Evolutionary conservation across 2,329 filamentous ascomycete genomes (phyloP).

Genomic region (Diaporthe sp.): DNA sequence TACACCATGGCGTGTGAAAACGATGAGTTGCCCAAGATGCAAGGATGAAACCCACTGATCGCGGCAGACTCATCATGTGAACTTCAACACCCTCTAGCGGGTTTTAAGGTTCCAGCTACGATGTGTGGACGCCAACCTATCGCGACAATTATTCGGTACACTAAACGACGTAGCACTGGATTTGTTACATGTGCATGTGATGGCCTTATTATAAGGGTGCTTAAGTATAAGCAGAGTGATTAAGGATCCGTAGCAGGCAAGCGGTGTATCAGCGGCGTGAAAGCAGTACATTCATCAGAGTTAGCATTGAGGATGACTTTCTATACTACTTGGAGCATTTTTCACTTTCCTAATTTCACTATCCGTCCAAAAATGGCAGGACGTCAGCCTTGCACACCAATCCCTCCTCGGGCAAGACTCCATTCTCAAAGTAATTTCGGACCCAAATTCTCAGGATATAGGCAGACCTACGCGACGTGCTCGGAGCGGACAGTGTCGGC

Average conservation of each 20-base stretch:
- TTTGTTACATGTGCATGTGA: not conserved
- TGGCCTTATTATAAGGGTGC: not conserved
- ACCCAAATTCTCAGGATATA: too few species aligned
- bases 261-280: too few species aligned
- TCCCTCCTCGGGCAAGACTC: too few species aligned
- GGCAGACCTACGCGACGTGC: too few species aligned
- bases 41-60: not conserved
- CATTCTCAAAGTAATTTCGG: too few species aligned
- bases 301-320: not conserved
- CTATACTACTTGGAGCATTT: not conserved
- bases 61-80: not conserved
- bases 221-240: too few species aligned
- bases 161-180: not conserved
- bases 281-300: too few species aligned
- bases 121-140: not conserved
- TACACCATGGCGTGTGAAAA: not conserved
- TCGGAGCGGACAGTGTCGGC: too few species aligned
- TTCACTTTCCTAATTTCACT: too few species aligned
- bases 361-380: too few species aligned
- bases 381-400: too few species aligned
- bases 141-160: not conserved
- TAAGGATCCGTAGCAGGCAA: too few species aligned
- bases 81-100: not conserved
- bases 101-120: constrained; percentile 1
- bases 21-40: not conserved